Conservation (phyloP, 2,329 filamentous ascomycete species). For the Tolypocladium tropicale region DNA sequence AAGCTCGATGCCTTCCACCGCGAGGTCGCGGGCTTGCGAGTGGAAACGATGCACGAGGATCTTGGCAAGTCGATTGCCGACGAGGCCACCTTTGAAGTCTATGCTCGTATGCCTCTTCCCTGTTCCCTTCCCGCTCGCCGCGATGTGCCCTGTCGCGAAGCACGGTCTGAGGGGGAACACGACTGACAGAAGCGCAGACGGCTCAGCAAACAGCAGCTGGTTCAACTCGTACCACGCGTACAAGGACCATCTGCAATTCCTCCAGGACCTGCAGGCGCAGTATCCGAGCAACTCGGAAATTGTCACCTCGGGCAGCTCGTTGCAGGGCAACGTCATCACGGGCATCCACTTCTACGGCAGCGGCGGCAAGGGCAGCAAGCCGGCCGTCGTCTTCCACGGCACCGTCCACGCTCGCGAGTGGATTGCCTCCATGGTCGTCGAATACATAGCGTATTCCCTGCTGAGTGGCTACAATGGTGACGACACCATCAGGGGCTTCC, state of each 20-base stretch:
- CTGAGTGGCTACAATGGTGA: constrained; percentile 32
- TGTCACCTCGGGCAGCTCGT: constrained; percentile 37
- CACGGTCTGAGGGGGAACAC: neutral
- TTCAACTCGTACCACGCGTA: constrained; percentile 45
- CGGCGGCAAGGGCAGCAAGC: constrained; percentile 31
- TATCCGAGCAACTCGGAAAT: constrained; percentile 35
- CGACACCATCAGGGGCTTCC: constrained; percentile 28
- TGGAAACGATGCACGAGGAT: constrained; percentile 26
- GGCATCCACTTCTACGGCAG: constrained; percentile 49
- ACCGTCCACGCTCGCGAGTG: constrained; percentile 52
- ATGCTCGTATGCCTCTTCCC: constrained; percentile 15
- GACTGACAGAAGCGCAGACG: constrained; percentile 2
- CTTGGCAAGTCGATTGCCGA: constrained; percentile 26
- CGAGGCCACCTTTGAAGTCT: constrained; percentile 19
- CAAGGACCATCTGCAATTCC: constrained; percentile 37
- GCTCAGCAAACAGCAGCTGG: constrained; percentile 26
- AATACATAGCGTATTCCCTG: constrained; percentile 42
- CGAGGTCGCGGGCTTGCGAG: constrained; percentile 18
- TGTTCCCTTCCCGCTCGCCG: neutral
- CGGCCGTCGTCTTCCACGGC: constrained; percentile 44
- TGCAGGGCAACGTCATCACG: constrained; percentile 43
- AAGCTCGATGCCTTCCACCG: constrained; percentile 21
- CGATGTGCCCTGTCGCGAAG: neutral
- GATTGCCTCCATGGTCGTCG: constrained; percentile 45
- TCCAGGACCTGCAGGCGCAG: constrained; percentile 30